Conservation (phyloP, 2,329 filamentous ascomycete genomes). For the Diaporthe helianthi region DNA sequence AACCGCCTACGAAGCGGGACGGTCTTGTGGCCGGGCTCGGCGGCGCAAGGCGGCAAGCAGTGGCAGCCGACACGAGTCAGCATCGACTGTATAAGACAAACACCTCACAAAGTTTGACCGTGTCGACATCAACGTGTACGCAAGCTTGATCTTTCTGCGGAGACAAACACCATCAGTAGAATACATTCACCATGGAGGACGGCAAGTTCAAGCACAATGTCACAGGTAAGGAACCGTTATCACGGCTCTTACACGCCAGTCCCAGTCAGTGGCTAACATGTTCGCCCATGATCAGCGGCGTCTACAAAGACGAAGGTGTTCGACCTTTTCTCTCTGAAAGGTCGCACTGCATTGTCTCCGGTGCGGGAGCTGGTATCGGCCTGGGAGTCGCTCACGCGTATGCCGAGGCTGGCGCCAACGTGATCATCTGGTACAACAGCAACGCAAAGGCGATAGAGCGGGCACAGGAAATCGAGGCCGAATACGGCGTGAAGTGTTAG, state of each 20-base stretch:
- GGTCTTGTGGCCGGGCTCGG: not conserved
- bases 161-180: not conserved
- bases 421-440: conserved; percentile 76
- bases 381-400: conserved; percentile 68
- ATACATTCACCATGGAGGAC: not conserved
- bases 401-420: conserved; percentile 75
- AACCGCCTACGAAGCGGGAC: not conserved
- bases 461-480: conserved; percentile 68
- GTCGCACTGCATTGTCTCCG: conserved; percentile 75
- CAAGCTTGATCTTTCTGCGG: not conserved
- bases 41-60: not conserved
- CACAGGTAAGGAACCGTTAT: not conserved
- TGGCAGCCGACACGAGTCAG: conserved; percentile 10
- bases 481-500: conserved; percentile 72
- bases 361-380: conserved; percentile 72
- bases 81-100: not conserved
- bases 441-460: conserved; percentile 69
- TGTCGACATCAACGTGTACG: not conserved
- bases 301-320: conserved; percentile 19
- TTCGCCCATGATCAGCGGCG: not conserved
- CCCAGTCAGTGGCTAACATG: not conserved
- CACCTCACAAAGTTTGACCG: not conserved
- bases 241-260: rapidly evolving
- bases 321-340: conserved; percentile 61
- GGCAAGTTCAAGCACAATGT: conserved; percentile 12